Conservation (phyloP, 2,329 filamentous ascomycete genomes). For the Colletotrichum noveboracense region DNA sequence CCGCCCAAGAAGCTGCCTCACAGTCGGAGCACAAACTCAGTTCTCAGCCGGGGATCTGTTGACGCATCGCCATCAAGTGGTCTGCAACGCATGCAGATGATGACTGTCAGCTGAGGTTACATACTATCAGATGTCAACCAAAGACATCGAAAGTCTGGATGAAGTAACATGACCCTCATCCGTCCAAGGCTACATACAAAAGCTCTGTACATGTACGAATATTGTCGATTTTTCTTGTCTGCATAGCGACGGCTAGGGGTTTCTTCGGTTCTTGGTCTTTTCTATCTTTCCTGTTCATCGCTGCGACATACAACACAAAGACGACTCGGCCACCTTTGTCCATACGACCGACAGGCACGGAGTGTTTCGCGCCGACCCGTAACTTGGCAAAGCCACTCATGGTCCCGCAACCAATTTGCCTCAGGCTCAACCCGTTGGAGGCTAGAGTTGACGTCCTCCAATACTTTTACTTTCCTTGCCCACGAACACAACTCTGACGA, state of each 20-base stretch:
- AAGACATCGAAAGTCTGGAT: not conserved
- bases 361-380: not conserved
- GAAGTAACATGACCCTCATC: not conserved
- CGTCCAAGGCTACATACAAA: not conserved
- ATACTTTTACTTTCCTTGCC: not conserved
- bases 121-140: not conserved
- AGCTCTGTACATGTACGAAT: slow-evolving; percentile 25
- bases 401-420: not conserved
- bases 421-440: not conserved
- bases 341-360: not conserved
- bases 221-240: slow-evolving; percentile 23
- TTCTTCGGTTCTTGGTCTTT: not conserved
- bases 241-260: slow-evolving; percentile 25
- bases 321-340: not conserved
- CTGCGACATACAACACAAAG: slow-evolving; percentile 18
- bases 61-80: slow-evolving; percentile 57
- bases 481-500: not conserved
- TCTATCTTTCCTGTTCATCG: slow-evolving; percentile 1
- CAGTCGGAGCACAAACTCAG: slow-evolving; percentile 60
- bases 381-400: not conserved
- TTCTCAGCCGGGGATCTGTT: slow-evolving; percentile 53
- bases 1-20: slow-evolving; percentile 56
- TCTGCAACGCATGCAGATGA: slow-evolving; percentile 65
- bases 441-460: not conserved
- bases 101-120: slow-evolving; percentile 61